These are phyloP conservation scores for Oryza coarctata DNA, from an alignment of 176 grass and related monocot genomes.

Conservation along the genomic window DNA sequence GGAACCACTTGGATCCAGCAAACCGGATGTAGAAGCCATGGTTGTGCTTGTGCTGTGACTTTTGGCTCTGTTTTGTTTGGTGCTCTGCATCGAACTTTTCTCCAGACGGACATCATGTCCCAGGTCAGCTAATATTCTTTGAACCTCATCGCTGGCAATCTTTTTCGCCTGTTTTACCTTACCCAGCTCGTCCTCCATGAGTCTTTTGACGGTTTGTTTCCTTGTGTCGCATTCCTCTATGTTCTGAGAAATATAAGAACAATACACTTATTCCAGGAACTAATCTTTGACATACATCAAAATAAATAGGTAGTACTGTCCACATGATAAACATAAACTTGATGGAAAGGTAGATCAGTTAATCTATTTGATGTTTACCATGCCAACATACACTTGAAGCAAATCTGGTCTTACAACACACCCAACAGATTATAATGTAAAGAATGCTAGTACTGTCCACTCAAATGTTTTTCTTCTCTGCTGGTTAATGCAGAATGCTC, in stretches of 20 bases:
- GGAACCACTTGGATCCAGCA: constrained; percentile 29
- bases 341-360: not conserved
- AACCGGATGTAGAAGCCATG: constrained; percentile 18
- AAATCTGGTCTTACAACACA: not conserved
- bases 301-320: not conserved
- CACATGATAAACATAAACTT: not conserved
- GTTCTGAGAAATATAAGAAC: constrained; percentile 37
- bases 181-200: constrained; percentile 69
- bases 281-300: not conserved
- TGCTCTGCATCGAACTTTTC: constrained; percentile 28
- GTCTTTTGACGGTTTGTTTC: constrained; percentile 67
- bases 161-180: constrained; percentile 55
- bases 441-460: not conserved
- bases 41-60: constrained; percentile 8
- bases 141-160: constrained; percentile 65
- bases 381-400: not conserved
- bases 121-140: constrained; percentile 63
- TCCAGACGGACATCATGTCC: constrained; percentile 45
- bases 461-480: not conserved
- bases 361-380: not conserved
- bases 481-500: not conserved
- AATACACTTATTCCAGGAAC: constrained; percentile 9
- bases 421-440: not conserved
- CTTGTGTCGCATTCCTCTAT: constrained; percentile 27
- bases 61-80: constrained; percentile 28